phyloP scores from a whole-genome alignment of 108 stramenopile species.

The Stephanodiscus minutulus region DNA sequence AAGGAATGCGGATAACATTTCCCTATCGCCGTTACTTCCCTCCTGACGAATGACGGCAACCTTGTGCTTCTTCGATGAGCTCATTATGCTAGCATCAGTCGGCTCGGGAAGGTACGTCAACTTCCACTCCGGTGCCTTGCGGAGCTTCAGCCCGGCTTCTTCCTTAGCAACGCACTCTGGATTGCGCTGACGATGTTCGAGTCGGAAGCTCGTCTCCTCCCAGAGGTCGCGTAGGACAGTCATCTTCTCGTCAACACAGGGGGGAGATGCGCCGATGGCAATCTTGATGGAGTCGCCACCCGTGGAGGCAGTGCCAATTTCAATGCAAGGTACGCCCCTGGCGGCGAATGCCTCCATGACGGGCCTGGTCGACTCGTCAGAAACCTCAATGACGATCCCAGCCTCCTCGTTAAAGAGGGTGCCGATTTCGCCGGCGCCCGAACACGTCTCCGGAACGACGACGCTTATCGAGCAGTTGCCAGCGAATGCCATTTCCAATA shows the following conservation, averaged over 20 bases:
- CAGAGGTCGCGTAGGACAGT: slow-evolving; percentile 93
- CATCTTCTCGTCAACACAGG: slow-evolving; percentile 84
- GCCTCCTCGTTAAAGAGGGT: slow-evolving; percentile 96
- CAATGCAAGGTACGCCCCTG: slow-evolving; percentile 68
- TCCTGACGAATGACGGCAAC: slow-evolving; percentile 97
- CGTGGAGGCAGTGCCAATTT: slow-evolving; percentile 82
- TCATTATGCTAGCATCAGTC: slow-evolving; percentile 72
- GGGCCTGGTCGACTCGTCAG: slow-evolving; percentile 48
- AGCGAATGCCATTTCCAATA: slow-evolving; percentile 99
- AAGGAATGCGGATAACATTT: slow-evolving; percentile 96
- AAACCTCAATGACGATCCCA: slow-evolving; percentile 93
- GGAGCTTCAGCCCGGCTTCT: slow-evolving; percentile 79
- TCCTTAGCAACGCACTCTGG: slow-evolving; percentile 93
- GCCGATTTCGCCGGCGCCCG: slow-evolving; percentile 70
- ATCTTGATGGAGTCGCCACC: slow-evolving; percentile 85
- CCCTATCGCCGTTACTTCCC: slow-evolving; percentile 98
- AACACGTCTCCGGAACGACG: slow-evolving; percentile 66
- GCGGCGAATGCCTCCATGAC: slow-evolving; percentile 73
- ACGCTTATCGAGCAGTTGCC: slow-evolving; percentile 95
- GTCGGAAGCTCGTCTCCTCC: slow-evolving; percentile 97
- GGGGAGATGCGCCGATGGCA: slow-evolving; percentile 67
- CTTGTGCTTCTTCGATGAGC: slow-evolving; percentile 77
- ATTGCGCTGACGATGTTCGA: slow-evolving; percentile 95
- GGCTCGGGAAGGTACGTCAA: slow-evolving; percentile 78
- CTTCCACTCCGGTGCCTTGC: slow-evolving; percentile 85